A percentile compares a stretch with the other conserved stretches of the same genome.
phyloP scores from a whole-genome alignment of 257 asterid genomes.

The Ilex aquifolium region DNA sequence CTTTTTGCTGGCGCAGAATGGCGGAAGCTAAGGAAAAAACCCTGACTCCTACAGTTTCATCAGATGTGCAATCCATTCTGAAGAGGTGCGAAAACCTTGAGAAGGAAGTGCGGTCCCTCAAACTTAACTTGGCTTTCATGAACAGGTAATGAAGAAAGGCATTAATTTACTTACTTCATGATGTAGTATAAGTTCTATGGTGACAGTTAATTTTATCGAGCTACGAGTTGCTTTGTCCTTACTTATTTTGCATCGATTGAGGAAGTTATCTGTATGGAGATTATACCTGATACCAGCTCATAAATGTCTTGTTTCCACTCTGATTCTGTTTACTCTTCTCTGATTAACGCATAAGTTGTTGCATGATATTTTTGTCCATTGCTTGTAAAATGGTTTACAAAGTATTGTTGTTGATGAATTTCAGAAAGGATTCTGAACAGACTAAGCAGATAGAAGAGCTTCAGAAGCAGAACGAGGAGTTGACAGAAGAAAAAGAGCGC shows the following conservation, averaged over 20 bases:
- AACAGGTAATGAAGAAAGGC: slow-evolving; percentile 44
- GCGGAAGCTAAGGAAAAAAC: slow-evolving; percentile 91
- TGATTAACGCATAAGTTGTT: too few relatives aligned
- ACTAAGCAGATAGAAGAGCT: slow-evolving; percentile 80
- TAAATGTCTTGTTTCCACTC: too few relatives aligned
- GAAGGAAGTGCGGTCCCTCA: slow-evolving; percentile 87
- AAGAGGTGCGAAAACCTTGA: slow-evolving; percentile 85
- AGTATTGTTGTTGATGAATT: neutral
- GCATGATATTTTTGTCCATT: neutral
- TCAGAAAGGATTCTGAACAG: slow-evolving; percentile 89
- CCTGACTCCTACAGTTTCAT: slow-evolving; percentile 56
- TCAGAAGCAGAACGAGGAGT: slow-evolving; percentile 61
- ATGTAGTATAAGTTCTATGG: neutral
- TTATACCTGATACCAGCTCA: too few relatives aligned
- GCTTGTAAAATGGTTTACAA: neutral
- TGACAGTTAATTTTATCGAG: neutral
- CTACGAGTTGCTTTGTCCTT: too few relatives aligned
- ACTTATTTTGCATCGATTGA: too few relatives aligned
- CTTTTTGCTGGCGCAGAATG: slow-evolving; percentile 42
- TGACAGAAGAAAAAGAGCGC: slow-evolving; percentile 57
- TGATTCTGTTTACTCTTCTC: too few relatives aligned
- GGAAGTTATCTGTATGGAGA: too few relatives aligned
- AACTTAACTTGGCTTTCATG: slow-evolving; percentile 87
- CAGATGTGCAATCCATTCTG: slow-evolving; percentile 63
- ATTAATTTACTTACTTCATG: neutral